Conservation (phyloP, 2,329 filamentous ascomycete genomes). For the Salinomyces thailandicus region DNA sequence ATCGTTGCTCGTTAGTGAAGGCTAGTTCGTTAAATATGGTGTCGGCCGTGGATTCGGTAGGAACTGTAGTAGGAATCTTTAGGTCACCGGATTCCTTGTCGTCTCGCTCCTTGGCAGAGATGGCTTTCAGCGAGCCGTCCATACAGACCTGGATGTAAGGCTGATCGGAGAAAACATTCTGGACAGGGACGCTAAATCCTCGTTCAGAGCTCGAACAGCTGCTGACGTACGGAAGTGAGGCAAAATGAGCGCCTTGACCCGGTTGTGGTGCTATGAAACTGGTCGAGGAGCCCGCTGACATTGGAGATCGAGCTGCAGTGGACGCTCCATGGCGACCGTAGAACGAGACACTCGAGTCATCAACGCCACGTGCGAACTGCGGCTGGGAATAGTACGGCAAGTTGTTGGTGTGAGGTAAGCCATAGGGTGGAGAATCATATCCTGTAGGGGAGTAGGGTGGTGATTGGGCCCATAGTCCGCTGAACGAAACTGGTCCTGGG, state of each 20-base stretch:
- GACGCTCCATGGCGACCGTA: constrained; percentile 3
- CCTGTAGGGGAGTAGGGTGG: constrained; percentile 10
- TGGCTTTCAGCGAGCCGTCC: constrained; percentile 2
- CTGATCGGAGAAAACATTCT: background rate
- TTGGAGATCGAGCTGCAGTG: constrained; percentile 9
- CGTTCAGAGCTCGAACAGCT: constrained; percentile 6
- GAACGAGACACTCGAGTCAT: constrained; percentile 6
- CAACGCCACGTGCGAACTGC: constrained; percentile 5
- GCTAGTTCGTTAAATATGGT: constrained; percentile 23
- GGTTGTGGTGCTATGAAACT: constrained; percentile 7
- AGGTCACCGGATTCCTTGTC: constrained; percentile 11
- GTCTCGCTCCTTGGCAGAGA: constrained; percentile 11
- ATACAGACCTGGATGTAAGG: background rate
- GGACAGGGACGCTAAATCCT: background rate
- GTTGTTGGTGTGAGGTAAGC: constrained; percentile 9
- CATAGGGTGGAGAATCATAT: constrained; percentile 13
- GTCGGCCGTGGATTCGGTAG: constrained; percentile 1
- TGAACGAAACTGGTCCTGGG: constrained; percentile 3
- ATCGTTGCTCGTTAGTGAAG: constrained; percentile 24
- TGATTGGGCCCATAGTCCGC: constrained; percentile 7
- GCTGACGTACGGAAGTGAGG: background rate
- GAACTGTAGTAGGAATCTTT: constrained; percentile 3
- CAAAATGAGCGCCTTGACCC: constrained; percentile 2
- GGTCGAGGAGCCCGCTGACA: constrained; percentile 12
- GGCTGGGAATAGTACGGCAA: constrained; percentile 13